Conservation (phyloP, 495 filamentous ascomycete species). For the Trichoderma gamsii region DNA sequence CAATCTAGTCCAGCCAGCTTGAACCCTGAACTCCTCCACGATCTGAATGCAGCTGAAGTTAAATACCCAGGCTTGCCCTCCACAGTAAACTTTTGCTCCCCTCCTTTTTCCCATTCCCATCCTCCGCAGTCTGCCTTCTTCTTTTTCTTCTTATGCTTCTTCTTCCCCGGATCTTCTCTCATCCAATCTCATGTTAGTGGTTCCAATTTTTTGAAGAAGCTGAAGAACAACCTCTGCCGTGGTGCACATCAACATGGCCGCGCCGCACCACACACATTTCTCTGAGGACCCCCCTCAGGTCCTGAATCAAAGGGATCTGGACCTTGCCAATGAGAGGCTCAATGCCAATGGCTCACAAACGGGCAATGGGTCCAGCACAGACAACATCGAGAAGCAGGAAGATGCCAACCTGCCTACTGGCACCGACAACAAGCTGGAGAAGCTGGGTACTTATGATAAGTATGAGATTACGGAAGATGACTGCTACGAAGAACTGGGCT, state of each 20-base stretch:
- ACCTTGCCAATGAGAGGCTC: slow-evolving; percentile 13
- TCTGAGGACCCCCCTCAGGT: slow-evolving; percentile 13
- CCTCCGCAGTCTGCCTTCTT: background rate
- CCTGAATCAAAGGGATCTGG: background rate
- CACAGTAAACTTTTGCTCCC: background rate
- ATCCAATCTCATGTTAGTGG: background rate
- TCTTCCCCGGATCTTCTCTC: slow-evolving; percentile 10
- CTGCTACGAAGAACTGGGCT: slow-evolving; percentile 61
- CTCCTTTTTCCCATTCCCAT: background rate
- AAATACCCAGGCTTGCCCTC: background rate
- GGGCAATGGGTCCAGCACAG: background rate
- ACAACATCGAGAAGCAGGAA: slow-evolving; percentile 1
- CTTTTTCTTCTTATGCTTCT: background rate
- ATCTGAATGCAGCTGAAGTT: slow-evolving; percentile 4
- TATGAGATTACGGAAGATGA: slow-evolving; percentile 58
- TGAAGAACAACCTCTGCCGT: background rate
- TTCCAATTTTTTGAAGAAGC: background rate
- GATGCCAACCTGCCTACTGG: background rate
- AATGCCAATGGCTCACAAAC: background rate
- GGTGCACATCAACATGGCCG: background rate
- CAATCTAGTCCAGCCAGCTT: no score
- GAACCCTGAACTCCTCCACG: background rate
- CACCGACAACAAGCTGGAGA: slow-evolving; percentile 12
- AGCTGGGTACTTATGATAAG: slow-evolving; percentile 28
- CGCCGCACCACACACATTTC: slow-evolving; percentile 2